Evolutionary conservation across 495 filamentous ascomycete species (phyloP).

Genomic region (Podospora fimiseda): DNA sequence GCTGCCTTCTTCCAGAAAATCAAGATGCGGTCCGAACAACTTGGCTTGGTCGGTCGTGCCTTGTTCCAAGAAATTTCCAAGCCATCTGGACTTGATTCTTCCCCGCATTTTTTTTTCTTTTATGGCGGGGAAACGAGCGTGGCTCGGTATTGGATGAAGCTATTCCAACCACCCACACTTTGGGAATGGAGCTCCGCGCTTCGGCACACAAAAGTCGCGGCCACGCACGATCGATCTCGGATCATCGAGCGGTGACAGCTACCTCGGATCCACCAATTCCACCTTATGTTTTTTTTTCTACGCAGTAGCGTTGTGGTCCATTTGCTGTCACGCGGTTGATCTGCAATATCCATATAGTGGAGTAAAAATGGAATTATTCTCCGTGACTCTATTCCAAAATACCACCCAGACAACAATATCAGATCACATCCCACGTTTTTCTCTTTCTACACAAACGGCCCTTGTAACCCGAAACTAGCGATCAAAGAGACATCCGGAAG

Average conservation of each 20-base stretch:
- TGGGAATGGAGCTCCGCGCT: no score
- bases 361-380: not conserved
- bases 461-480: not conserved
- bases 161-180: no score
- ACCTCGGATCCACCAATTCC: not conserved
- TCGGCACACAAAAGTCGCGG: no score
- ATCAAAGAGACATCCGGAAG: constrained; percentile 2
- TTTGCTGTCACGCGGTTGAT: not conserved
- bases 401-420: not conserved
- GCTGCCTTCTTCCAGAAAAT: constrained; percentile 2
- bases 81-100: no score
- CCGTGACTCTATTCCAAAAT: not conserved
- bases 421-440: not conserved
- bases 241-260: not conserved
- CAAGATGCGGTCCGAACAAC: not conserved
- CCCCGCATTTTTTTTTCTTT: not conserved
- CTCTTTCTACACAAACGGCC: not conserved
- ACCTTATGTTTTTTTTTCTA: no score
- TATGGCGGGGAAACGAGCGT: no score
- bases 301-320: no score
- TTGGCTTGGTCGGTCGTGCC: no score
- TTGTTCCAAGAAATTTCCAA: no score
- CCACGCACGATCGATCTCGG: no score
- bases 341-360: not conserved
- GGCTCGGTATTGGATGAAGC: no score